These are phyloP conservation scores for Hygrophorus russula DNA, from an alignment of 768 basidiomycete species.

Conservation along the genomic window DNA sequence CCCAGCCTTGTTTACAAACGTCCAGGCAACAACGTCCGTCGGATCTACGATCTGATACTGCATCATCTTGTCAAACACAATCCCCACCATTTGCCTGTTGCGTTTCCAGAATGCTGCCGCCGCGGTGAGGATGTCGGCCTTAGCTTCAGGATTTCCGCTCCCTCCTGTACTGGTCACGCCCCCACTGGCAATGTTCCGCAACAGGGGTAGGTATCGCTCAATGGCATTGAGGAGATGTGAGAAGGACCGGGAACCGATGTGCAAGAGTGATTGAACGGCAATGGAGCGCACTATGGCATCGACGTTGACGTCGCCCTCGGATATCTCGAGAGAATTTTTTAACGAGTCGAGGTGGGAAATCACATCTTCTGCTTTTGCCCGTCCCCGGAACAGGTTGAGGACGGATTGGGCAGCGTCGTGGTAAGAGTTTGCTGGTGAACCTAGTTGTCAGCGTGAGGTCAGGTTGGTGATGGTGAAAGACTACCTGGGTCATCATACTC, in stretches of 20 bases:
- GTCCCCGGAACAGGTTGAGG: constrained; percentile 70
- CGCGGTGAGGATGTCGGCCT: constrained; percentile 59
- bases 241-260: constrained; percentile 91
- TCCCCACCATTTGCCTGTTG: constrained; percentile 77
- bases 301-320: constrained; percentile 48
- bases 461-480: background rate
- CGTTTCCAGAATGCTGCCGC: constrained; percentile 74
- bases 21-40: constrained; percentile 80
- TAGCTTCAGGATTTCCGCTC: constrained; percentile 40
- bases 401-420: constrained; percentile 73
- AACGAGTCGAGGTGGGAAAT: constrained; percentile 62
- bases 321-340: constrained; percentile 51
- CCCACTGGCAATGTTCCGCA: constrained; percentile 52
- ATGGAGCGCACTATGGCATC: constrained; percentile 65
- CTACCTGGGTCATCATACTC: constrained; percentile 75
- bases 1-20: constrained; percentile 46
- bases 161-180: constrained; percentile 25
- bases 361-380: constrained; percentile 73
- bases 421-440: constrained; percentile 52
- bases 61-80: constrained; percentile 96
- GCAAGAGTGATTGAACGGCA: constrained; percentile 76
- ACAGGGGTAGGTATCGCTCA: constrained; percentile 79
- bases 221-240: constrained; percentile 97
- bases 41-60: constrained; percentile 98
- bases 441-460: background rate